Percentiles rank a stretch among this genome's conserved stretches.
phyloP scores from a whole-genome alignment of 306 rosid species.

The Cucurbita ficifolia region DNA sequence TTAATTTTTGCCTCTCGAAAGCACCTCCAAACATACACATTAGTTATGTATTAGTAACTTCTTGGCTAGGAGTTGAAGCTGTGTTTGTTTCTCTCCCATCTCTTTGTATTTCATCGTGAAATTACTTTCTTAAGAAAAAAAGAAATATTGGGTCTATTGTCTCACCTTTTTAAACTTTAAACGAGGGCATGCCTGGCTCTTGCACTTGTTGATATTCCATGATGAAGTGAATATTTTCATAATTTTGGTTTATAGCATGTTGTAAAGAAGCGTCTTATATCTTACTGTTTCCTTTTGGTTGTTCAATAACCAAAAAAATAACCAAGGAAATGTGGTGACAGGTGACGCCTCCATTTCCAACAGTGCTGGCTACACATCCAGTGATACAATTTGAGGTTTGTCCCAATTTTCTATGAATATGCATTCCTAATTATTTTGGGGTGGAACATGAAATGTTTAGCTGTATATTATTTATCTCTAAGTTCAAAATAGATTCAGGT shows the following conservation, averaged over 20 bases:
- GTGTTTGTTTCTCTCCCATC: background rate
- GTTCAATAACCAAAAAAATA: conserved; percentile 4
- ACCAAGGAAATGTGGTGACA: conserved; percentile 28
- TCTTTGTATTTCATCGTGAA: background rate
- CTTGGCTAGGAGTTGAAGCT: background rate
- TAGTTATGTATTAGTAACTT: background rate
- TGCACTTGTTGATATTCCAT: background rate
- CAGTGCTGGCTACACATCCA: conserved; percentile 60
- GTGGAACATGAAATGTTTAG: background rate
- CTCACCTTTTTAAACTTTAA: background rate
- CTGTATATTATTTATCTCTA: background rate
- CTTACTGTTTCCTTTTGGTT: background rate
- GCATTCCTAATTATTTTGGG: background rate
- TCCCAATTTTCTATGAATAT: background rate
- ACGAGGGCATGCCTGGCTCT: background rate
- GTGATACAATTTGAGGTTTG: conserved; percentile 75
- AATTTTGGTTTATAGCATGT: background rate
- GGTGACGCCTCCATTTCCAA: conserved; percentile 88
- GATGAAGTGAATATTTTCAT: background rate
- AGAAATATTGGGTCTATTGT: background rate
- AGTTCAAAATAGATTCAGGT: background rate
- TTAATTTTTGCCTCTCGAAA: background rate
- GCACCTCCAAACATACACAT: background rate
- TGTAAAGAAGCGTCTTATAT: background rate
- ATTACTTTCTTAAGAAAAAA: background rate